Base-by-base conservation (phyloP, 225 moss, liverwort and hornwort genomes). In the Takakia lepidozioides region DNA sequence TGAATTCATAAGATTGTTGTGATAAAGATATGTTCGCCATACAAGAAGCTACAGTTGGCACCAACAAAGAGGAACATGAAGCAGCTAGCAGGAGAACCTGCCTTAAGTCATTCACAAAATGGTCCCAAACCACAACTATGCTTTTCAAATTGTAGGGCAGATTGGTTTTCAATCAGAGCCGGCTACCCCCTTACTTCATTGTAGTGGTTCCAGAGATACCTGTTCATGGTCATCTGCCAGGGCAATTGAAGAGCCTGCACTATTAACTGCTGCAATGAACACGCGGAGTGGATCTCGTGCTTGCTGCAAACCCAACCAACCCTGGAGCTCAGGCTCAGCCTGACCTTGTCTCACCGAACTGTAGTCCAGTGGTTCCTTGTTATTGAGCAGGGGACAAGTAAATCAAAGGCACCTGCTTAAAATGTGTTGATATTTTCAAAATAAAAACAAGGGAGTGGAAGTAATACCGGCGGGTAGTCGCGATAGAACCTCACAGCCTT, bases 401-500 rank as follows among this genome's bases (percentile, higher is more conserved):
- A n/a, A n/a, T n/a, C n/a, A n/a, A n/a, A n/a, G n/a, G n/a, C n/a
- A n/a, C n/a, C n/a, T n/a, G n/a, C n/a, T n/a, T n/a, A n/a, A n/a
- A n/a, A n/a, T n/a, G n/a, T n/a, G n/a, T n/a, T n/a, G n/a, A n/a
- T n/a, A n/a, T n/a, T n/a, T n/a, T n/a, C n/a, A n/a, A n/a, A n/a
- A n/a, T n/a, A 35, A 35, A 14, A 35, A 35, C 7, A 35, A 35
- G 34, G 14, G 34, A 35, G 34, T 6, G 29, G n/a, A n/a, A n/a
- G n/a, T n/a, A 59, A 19, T 61, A 85, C 95, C 78, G 62, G 49
- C 14, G 80, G 75, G 59, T 85, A 91, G 61, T 91, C 91, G 29
- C 91, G 85, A 51, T 85, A 91, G 56, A 91, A 98, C 54, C 55
- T 67, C 44, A 91, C 69, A 58, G 85, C 91, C 43, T 70, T 81